Percentiles rank a stretch among this genome's conserved stretches.
These are phyloP conservation scores for Cephaloascus fragrans DNA, from an alignment of 805 yeast species.

Conservation along the genomic window DNA sequence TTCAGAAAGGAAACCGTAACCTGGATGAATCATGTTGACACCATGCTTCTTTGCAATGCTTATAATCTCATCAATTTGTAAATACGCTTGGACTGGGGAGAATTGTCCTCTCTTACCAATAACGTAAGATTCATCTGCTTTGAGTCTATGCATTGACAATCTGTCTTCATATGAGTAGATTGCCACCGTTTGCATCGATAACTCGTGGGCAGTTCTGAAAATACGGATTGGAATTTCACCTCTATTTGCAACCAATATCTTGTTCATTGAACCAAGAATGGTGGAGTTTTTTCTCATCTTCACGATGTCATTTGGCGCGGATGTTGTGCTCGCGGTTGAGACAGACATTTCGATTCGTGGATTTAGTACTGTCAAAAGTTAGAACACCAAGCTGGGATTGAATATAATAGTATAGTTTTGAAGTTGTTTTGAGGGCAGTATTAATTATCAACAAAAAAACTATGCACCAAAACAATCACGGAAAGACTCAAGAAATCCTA, in stretches of 20 bases:
- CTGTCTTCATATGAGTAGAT: slow-evolving; percentile 95
- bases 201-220: slow-evolving; percentile 95
- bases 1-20: slow-evolving; percentile 67
- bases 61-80: slow-evolving; percentile 92
- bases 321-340: slow-evolving; percentile 7
- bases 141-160: slow-evolving; percentile 87
- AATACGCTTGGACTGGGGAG: slow-evolving; percentile 93
- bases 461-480: no score
- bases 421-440: no score
- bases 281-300: slow-evolving; percentile 31
- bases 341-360: no score
- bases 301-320: slow-evolving; percentile 8
- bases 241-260: slow-evolving; percentile 74
- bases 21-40: slow-evolving; percentile 30
- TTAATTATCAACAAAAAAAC: no score
- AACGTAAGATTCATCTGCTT: slow-evolving; percentile 89
- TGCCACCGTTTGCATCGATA: slow-evolving; percentile 95
- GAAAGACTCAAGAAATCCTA: no score
- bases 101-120: slow-evolving; percentile 84
- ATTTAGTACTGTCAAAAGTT: no score
- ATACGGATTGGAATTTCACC: slow-evolving; percentile 84
- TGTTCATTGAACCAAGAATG: slow-evolving; percentile 36
- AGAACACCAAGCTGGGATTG: no score
- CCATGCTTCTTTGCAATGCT: slow-evolving; percentile 50
- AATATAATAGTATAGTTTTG: no score